A percentile compares a stretch with the other conserved stretches of the same genome.
Evolutionary conservation across 495 filamentous ascomycete genomes (phyloP).

Genomic region (Corynascus novoguineensis): DNA sequence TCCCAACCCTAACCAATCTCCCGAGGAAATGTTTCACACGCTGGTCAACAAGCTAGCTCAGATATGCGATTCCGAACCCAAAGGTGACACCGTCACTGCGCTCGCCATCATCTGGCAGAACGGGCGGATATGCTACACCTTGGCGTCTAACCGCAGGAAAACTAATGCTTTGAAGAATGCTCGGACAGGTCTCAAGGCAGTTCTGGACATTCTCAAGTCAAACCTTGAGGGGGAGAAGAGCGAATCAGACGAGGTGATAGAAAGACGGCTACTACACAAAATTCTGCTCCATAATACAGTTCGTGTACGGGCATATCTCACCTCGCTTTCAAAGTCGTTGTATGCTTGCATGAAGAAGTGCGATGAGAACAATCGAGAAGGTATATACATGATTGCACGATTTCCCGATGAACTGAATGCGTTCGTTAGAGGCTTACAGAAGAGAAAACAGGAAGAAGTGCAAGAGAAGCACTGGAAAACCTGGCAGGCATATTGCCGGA

Average conservation of each 20-base stretch:
- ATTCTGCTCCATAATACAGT: constrained; percentile 9
- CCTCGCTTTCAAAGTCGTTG: not conserved
- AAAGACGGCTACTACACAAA: not conserved
- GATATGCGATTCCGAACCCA: constrained; percentile 17
- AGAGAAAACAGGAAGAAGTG: not conserved
- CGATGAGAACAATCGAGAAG: not conserved
- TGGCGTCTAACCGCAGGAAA: constrained; percentile 7
- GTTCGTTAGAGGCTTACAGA: too few relatives aligned
- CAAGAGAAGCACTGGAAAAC: not conserved
- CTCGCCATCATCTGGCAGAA: not conserved
- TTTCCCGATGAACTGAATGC: too few relatives aligned
- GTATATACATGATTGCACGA: too few relatives aligned
- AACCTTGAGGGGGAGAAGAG: not conserved
- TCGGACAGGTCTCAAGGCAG: not conserved
- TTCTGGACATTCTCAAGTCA: constrained; percentile 14
- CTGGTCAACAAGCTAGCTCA: constrained; percentile 28
- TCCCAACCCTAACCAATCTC: constrained; percentile 12
- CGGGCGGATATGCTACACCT: constrained; percentile 2
- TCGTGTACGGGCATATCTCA: constrained; percentile 11
- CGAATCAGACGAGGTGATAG: constrained; percentile 7
- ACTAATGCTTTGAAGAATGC: not conserved
- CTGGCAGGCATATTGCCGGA: not conserved
- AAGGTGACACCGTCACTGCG: constrained; percentile 9
- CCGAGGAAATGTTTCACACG: constrained; percentile 17
- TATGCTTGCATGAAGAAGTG: constrained; percentile 8